Evolutionary conservation across 176 grass and related monocot species (phyloP).

Genomic region (Hyparrhenia diplandra): DNA sequence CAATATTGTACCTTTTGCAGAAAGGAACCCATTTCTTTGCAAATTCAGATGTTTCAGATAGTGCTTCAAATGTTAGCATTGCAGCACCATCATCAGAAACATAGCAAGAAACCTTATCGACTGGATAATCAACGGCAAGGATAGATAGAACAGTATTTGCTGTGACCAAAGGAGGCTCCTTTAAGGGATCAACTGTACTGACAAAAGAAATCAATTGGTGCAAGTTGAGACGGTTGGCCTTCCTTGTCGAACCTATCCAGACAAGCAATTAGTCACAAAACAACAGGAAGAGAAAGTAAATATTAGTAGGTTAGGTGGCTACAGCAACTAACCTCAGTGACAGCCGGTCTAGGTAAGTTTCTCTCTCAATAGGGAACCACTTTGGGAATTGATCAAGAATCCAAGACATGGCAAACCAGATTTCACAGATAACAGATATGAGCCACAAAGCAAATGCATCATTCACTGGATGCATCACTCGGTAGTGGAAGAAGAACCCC

Average conservation of each 20-base stretch:
- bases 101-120: constrained; percentile 93
- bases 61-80: constrained; percentile 88
- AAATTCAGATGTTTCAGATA: constrained; percentile 97
- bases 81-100: constrained; percentile 98
- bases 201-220: constrained; percentile 83
- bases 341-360: constrained; percentile 89
- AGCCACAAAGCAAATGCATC: constrained; percentile 95
- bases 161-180: constrained; percentile 90
- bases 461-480: constrained; percentile 66
- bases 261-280: constrained; percentile 22
- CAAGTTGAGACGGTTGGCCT: constrained; percentile 64
- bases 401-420: constrained; percentile 97
- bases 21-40: constrained; percentile 98
- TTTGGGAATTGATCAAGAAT: constrained; percentile 98
- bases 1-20: constrained; percentile 73
- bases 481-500: constrained; percentile 98
- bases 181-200: constrained; percentile 87
- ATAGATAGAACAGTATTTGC: constrained; percentile 96
- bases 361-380: constrained; percentile 90
- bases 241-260: constrained; percentile 84
- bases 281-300: not conserved
- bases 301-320: not conserved
- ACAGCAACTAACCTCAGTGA: constrained; percentile 58
- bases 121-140: constrained; percentile 79
- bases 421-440: constrained; percentile 94